phyloP scores from a whole-genome alignment of 768 basidiomycete genomes.

The Boletus tomentosulus region DNA sequence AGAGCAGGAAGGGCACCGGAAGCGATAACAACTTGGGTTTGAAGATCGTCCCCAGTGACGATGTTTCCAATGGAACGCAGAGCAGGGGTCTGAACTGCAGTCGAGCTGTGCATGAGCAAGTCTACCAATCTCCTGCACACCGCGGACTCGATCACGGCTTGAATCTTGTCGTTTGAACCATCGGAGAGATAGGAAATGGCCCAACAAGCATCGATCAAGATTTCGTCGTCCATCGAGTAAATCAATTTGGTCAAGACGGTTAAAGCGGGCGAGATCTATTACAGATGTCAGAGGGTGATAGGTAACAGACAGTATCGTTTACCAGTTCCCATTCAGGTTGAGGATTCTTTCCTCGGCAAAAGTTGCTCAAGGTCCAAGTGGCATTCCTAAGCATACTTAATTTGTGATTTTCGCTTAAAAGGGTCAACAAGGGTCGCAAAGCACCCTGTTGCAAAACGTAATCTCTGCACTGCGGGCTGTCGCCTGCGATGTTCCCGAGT shows the following conservation, averaged over 20 bases:
- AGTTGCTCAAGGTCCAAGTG: constrained; percentile 99
- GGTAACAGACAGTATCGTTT: constrained; percentile 27
- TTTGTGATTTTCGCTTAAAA: constrained; percentile 96
- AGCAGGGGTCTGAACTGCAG: constrained; percentile 97
- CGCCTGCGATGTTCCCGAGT: constrained; percentile 97
- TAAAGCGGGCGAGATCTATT: constrained; percentile 91
- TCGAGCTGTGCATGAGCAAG: constrained; percentile 89
- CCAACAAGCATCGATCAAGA: constrained; percentile 99
- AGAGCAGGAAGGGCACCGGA: constrained; percentile 96
- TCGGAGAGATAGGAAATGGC: constrained; percentile 99
- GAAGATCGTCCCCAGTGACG: constrained; percentile 97
- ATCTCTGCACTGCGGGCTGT: constrained; percentile 95
- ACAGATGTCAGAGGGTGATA: constrained; percentile 13
- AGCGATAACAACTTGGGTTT: constrained; percentile 98
- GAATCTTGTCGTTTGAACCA: constrained; percentile 98
- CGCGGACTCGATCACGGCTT: constrained; percentile 97
- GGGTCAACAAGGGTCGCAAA: constrained; percentile 81
- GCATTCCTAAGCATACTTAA: constrained; percentile 98
- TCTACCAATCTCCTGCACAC: constrained; percentile 97
- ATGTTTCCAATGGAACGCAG: constrained; percentile 98
- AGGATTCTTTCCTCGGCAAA: constrained; percentile 96
- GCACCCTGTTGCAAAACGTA: constrained; percentile 94
- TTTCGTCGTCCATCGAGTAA: constrained; percentile 98
- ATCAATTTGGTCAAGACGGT: constrained; percentile 97
- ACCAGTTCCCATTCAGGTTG: constrained; percentile 98